phyloP scores from a whole-genome alignment of 176 grass and related monocot genomes.

The Avena atlantica region DNA sequence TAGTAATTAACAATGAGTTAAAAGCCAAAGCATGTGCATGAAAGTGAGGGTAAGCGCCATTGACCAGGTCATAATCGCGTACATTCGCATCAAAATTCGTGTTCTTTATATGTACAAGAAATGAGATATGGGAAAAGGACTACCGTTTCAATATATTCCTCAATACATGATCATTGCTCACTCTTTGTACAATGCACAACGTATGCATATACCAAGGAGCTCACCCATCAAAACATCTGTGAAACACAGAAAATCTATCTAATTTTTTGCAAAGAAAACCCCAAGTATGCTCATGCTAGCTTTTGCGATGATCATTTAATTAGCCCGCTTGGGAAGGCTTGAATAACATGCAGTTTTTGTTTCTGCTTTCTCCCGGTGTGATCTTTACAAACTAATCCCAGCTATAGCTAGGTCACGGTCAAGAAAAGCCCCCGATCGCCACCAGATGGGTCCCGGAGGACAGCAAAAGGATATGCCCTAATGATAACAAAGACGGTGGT shows the following conservation, averaged over 20 bases:
- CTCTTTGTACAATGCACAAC: too few species aligned
- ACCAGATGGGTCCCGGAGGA: background rate
- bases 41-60: background rate
- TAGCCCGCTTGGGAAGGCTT: background rate
- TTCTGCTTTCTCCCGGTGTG: background rate
- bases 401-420: background rate
- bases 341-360: background rate
- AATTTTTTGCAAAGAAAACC: too few species aligned
- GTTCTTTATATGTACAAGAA: background rate
- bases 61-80: background rate
- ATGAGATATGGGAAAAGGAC: background rate
- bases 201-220: too few species aligned
- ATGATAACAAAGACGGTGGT: background rate
- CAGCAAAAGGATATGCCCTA: background rate
- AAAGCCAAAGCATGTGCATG: background rate
- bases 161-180: too few species aligned
- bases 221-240: too few species aligned
- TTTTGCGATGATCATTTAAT: background rate
- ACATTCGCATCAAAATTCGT: background rate
- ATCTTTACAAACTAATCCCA: background rate
- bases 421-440: background rate
- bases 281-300: too few species aligned
- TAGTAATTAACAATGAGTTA: background rate
- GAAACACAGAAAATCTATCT: too few species aligned
- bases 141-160: too few species aligned